Percentiles rank a stretch among this genome's conserved stretches.
Evolutionary conservation across 257 asterid genomes (phyloP).

Genomic region (Cinchona pubescens): DNA sequence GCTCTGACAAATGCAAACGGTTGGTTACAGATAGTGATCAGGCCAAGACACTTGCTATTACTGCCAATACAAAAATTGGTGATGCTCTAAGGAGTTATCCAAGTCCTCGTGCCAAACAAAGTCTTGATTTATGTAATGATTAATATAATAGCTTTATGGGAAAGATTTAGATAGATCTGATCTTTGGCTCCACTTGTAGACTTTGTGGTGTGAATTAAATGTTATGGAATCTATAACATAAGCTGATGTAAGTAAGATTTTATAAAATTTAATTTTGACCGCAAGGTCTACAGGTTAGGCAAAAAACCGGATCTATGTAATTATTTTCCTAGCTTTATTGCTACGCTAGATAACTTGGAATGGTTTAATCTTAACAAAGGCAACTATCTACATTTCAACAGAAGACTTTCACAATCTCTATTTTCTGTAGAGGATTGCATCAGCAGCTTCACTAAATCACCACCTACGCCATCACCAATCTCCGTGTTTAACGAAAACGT

Average conservation of each 20-base stretch:
- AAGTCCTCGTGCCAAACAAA: neutral
- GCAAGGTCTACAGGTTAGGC: too few species aligned
- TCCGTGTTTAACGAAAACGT: too few species aligned
- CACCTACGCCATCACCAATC: neutral
- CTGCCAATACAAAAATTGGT: neutral
- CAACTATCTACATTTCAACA: neutral
- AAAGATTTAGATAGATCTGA: too few species aligned
- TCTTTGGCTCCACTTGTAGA: too few species aligned
- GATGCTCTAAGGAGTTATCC: neutral
- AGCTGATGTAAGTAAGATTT: too few species aligned
- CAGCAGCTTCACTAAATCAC: neutral
- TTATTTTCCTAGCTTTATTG: too few species aligned
- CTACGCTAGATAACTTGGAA: neutral
- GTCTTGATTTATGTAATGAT: neutral
- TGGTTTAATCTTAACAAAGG: neutral
- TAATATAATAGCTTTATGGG: too few species aligned
- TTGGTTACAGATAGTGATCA: neutral
- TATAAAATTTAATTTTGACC: too few species aligned
- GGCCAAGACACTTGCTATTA: neutral
- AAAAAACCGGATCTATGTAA: too few species aligned
- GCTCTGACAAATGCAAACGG: neutral
- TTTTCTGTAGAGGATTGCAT: neutral
- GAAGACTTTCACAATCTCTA: too few species aligned
- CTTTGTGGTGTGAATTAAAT: too few species aligned
- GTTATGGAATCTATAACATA: too few species aligned